Base-by-base conservation (phyloP, 2,329 filamentous ascomycete species). In the Pezicula neosporulosa region DNA sequence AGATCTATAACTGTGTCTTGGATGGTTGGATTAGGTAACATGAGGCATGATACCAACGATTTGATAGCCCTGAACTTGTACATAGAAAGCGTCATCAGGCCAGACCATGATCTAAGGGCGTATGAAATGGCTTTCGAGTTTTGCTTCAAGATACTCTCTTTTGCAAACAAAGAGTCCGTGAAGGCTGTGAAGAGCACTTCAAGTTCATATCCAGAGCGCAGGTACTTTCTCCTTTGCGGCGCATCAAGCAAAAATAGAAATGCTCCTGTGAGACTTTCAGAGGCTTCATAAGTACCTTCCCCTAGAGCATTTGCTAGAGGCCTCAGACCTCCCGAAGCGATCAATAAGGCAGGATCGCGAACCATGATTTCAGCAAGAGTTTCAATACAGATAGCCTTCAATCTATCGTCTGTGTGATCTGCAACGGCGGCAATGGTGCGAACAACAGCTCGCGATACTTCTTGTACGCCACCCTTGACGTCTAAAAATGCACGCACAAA, bases 401-500 rank as follows among this genome's bases (percentile, higher is more conserved):
- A 73, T 51, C 92, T 85, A 56, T 68, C 66, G 60, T 89, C 86
- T 21, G 77, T 72, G 57, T 89, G 83, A 59, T 89, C 86, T n/a
- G 94, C 93, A 45, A 97, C 87, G 4, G 94, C 89, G 30, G 94
- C 90, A 51, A 99, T 86, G 6, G 93, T 94, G 49, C 94, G 84
- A 7, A 96, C 88, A 18, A 99, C 85, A 1, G 90, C 86, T 52
- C 89, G 82, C 1, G 94, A 95, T 35, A 99, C 81, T 67, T 99
- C 93, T 56, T 83, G 81, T 8, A 95, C 86, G 10, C 94, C 94
- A 56, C 91, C 90, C 66, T 97, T 97, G 57, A 97, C 90, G 66
- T 99, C 94, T 3, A 99, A 75, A 64, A 99, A 99, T 9, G 92
- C 90, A 53, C 94, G 84, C 24, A 97, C 86, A 67, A 99, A 97